A percentile compares a stretch with the other conserved stretches of the same genome.
Evolutionary conservation across 208 protist genomes (phyloP).

Genomic region (Strigomonas galati): DNA sequence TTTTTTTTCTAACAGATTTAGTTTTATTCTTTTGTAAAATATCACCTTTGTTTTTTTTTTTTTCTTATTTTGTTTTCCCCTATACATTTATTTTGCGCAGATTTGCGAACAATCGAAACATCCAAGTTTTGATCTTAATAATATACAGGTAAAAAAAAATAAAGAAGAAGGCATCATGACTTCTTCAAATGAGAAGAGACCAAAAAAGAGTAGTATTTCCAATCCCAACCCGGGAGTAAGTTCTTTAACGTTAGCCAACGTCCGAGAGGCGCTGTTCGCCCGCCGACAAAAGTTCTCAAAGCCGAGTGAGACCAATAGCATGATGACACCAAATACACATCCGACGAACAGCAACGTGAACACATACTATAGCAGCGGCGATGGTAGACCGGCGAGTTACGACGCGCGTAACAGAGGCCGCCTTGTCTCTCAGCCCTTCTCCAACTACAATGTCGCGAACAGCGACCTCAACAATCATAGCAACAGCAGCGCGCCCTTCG

Average conservation of each 20-base stretch:
- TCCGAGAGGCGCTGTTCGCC: not conserved
- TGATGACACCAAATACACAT: too few species aligned
- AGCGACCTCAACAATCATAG: too few species aligned
- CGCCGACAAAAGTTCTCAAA: not conserved
- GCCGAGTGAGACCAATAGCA: too few species aligned
- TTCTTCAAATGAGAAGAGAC: not conserved
- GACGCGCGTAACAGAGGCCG: too few species aligned
- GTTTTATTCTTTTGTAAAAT: constrained; percentile 3
- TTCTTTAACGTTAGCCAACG: not conserved
- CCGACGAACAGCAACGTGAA: too few species aligned
- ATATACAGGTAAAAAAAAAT: constrained; percentile 3
- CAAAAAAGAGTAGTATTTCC: not conserved
- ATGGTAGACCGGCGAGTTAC: too few species aligned
- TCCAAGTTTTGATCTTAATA: not conserved
- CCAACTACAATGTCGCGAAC: too few species aligned
- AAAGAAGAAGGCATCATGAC: not conserved
- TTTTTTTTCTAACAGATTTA: constrained; percentile 11
- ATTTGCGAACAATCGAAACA: not conserved
- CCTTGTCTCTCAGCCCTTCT: too few species aligned
- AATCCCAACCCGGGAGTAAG: not conserved
- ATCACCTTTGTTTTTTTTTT: constrained; percentile 8
- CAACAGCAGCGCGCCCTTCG: too few species aligned
- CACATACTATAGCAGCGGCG: too few species aligned
- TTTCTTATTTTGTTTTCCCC: constrained; percentile 6
- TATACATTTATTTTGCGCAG: not conserved